Evolutionary conservation across 2,329 filamentous ascomycete species (phyloP).

Genomic region (Curvularia lunata): DNA sequence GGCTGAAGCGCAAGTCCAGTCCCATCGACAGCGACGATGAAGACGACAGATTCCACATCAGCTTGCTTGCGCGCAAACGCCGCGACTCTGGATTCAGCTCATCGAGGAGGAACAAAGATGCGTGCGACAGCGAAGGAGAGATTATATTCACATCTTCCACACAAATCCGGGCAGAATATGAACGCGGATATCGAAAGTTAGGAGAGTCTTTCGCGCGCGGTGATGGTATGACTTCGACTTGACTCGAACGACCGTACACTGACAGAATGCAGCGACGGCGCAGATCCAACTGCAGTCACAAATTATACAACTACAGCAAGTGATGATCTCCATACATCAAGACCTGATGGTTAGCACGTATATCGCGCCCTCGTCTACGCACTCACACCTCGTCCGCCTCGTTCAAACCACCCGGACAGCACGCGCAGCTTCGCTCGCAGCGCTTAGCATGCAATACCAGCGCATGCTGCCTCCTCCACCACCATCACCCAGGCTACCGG

Average conservation of each 20-base stretch:
- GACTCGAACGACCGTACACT: not conserved
- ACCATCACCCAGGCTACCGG: slow-evolving; percentile 9
- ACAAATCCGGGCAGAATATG: slow-evolving; percentile 38
- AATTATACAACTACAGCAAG: slow-evolving; percentile 42
- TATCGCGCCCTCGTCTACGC: slow-evolving; percentile 28
- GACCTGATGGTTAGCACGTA: slow-evolving; percentile 35
- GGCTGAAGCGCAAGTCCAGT: slow-evolving; percentile 32
- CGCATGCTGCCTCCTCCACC: slow-evolving; percentile 25
- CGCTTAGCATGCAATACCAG: slow-evolving; percentile 37
- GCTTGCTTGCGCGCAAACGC: slow-evolving; percentile 12
- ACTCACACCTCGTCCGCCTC: slow-evolving; percentile 38
- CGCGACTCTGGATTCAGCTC: slow-evolving; percentile 28
- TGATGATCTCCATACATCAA: slow-evolving; percentile 38
- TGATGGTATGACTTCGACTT: slow-evolving; percentile 32
- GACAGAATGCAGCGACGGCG: slow-evolving; percentile 29
- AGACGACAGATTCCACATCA: slow-evolving; percentile 9
- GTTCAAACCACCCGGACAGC: slow-evolving; percentile 37
- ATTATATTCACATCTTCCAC: slow-evolving; percentile 32
- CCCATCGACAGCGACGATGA: slow-evolving; percentile 24
- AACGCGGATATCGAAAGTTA: slow-evolving; percentile 37
- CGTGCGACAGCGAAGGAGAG: slow-evolving; percentile 39
- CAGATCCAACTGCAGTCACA: slow-evolving; percentile 43
- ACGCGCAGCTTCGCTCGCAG: slow-evolving; percentile 36
- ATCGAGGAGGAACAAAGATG: slow-evolving; percentile 22
- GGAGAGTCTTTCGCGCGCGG: slow-evolving; percentile 42